These are phyloP conservation scores for Trichosanthes cucumerina DNA, from an alignment of 306 rosid genomes.

Conservation along the genomic window DNA sequence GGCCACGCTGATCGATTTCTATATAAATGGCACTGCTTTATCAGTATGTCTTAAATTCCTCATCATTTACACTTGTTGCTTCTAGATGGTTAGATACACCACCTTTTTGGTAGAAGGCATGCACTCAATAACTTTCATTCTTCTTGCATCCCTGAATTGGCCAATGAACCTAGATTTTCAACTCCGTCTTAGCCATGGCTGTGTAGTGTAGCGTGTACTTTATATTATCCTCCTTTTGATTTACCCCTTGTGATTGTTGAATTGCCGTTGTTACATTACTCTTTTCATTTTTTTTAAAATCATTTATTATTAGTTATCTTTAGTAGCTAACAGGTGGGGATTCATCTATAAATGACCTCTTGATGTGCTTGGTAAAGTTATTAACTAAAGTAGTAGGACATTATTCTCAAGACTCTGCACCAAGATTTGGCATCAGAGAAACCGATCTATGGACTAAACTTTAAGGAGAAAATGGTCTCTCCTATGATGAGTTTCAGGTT, in stretches of 20 bases:
- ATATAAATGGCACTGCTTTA: constrained; percentile 56
- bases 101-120: not conserved
- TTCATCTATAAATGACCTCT: too few species aligned
- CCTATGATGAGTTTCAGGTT: too few species aligned
- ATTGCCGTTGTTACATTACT: not conserved
- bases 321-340: not conserved
- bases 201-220: not conserved
- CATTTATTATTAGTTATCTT: not conserved
- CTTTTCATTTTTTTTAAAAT: not conserved
- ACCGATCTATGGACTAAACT: too few species aligned
- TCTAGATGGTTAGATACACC: not conserved
- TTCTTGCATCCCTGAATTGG: not conserved
- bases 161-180: not conserved
- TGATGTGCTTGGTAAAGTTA: too few species aligned
- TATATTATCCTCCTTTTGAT: not conserved
- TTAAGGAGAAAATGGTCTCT: too few species aligned
- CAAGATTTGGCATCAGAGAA: too few species aligned
- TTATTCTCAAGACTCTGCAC: too few species aligned
- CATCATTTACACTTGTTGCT: not conserved
- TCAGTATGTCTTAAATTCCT: constrained; percentile 39
- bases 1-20: constrained; percentile 75
- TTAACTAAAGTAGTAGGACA: too few species aligned
- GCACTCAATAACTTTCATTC: not conserved
- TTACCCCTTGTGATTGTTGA: not conserved
- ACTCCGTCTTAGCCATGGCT: not conserved